Evolutionary conservation across 768 basidiomycete species (phyloP).

Genomic region (Boletellus emodensis): DNA sequence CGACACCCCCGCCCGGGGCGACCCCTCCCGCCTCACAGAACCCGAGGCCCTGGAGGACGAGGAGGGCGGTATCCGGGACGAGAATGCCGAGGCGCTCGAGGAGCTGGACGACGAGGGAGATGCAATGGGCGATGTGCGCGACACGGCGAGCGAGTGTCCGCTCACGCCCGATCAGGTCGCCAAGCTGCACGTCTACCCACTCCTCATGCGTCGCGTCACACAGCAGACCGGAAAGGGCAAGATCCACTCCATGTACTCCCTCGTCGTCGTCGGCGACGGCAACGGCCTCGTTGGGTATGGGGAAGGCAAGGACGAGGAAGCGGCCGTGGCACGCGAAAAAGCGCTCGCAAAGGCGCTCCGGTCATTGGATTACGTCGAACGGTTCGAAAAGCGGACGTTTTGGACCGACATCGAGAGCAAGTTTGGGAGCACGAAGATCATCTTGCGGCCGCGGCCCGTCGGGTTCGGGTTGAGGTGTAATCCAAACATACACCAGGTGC

Average conservation of each 20-base stretch:
- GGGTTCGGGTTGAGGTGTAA: conserved; percentile 93
- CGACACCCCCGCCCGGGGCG: conserved; percentile 13
- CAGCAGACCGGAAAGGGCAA: conserved; percentile 96
- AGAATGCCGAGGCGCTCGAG: conserved; percentile 14
- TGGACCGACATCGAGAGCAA: conserved; percentile 89
- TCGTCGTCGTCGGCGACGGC: conserved; percentile 79
- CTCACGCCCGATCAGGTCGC: conserved; percentile 22
- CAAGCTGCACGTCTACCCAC: conserved; percentile 38
- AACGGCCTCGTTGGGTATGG: conserved; percentile 81
- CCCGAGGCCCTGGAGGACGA: conserved; percentile 6
- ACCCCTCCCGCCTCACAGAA: background rate
- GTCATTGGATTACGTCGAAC: conserved; percentile 88
- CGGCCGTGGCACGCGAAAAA: conserved; percentile 48
- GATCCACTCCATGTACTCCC: conserved; percentile 55
- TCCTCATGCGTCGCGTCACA: conserved; percentile 56
- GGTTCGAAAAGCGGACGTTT: conserved; percentile 93
- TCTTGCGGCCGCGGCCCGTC: conserved; percentile 76
- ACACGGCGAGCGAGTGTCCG: conserved; percentile 16
- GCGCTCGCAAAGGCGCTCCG: conserved; percentile 69
- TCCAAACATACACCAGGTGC: conserved; percentile 81
- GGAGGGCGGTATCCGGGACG: background rate
- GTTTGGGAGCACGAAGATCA: conserved; percentile 76
- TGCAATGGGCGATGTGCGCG: conserved; percentile 8
- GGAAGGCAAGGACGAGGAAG: conserved; percentile 69
- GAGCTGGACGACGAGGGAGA: conserved; percentile 15